Percentiles rank a stretch among this genome's conserved stretches.
Conservation (phyloP, 2,329 filamentous ascomycete genomes). For the Colletotrichum limetticola region DNA sequence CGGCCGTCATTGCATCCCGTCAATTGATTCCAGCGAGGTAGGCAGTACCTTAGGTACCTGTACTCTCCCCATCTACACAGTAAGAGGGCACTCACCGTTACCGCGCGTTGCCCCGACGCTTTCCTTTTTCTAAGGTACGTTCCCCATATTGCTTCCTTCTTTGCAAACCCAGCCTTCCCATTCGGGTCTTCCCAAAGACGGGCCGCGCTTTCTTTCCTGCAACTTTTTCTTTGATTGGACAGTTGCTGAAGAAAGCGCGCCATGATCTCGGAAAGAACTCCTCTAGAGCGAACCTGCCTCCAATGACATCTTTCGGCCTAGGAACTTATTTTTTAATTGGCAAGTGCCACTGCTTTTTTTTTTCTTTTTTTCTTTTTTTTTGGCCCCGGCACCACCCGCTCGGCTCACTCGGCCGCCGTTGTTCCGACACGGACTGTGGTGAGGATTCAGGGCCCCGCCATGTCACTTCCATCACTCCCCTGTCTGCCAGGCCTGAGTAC, state of each 20-base stretch:
- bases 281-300: neutral
- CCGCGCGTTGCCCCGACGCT: neutral
- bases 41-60: too few relatives aligned
- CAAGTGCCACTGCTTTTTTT: neutral
- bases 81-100: neutral
- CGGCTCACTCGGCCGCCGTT: slow-evolving; percentile 27
- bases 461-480: neutral
- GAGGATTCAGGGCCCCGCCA: neutral
- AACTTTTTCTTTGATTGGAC: neutral
- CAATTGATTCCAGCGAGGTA: neutral
- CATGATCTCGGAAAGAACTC: neutral
- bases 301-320: neutral
- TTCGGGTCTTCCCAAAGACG: neutral
- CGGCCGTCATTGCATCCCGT: neutral
- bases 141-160: neutral
- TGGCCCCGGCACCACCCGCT: slow-evolving; percentile 6
- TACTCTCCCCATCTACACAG: neutral
- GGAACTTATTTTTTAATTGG: neutral
- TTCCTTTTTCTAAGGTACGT: neutral
- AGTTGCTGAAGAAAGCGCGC: neutral
- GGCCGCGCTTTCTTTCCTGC: neutral
- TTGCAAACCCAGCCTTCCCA: neutral
- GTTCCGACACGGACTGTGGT: neutral
- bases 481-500: neutral
- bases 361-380: neutral